Conservation (phyloP, 2,329 filamentous ascomycete genomes). For the Leptographium galeiforme region DNA sequence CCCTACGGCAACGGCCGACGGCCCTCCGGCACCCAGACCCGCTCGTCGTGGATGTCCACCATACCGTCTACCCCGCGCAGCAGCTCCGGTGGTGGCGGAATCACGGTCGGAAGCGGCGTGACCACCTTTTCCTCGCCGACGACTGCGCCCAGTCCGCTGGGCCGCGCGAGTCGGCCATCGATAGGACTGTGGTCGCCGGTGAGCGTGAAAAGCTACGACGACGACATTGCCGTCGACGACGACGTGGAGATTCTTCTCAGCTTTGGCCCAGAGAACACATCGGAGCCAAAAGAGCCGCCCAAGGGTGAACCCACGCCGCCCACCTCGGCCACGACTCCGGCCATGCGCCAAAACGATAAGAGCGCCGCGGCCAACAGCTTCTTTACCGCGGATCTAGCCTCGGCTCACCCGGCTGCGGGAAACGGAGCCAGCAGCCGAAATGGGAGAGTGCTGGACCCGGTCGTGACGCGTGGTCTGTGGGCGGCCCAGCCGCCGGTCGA, state of each 20-base stretch:
- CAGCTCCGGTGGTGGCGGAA: conserved; percentile 16
- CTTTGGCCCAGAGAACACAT: conserved; percentile 11
- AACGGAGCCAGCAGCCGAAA: neutral
- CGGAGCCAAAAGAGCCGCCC: conserved; percentile 17
- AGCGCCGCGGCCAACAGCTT: neutral
- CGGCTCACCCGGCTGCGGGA: neutral
- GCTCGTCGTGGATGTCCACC: neutral
- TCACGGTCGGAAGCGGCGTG: conserved; percentile 26
- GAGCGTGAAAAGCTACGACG: conserved; percentile 19
- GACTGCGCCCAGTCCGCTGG: conserved; percentile 9
- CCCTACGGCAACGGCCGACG: conserved; percentile 5
- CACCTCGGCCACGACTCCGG: neutral
- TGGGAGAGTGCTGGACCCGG: neutral
- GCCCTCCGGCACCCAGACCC: conserved; percentile 6
- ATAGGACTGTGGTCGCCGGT: conserved; percentile 34
- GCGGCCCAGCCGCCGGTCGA: neutral
- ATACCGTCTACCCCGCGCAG: neutral
- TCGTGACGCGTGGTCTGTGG: neutral
- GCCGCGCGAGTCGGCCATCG: conserved; percentile 25
- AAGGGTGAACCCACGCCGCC: neutral
- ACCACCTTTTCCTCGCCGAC: conserved; percentile 16
- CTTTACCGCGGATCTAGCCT: neutral
- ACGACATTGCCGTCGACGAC: conserved; percentile 21
- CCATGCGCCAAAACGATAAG: neutral
- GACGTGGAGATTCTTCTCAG: conserved; percentile 18